Evolutionary conservation across 2,329 filamentous ascomycete genomes (phyloP).

Genomic region (Cercospora sesami): DNA sequence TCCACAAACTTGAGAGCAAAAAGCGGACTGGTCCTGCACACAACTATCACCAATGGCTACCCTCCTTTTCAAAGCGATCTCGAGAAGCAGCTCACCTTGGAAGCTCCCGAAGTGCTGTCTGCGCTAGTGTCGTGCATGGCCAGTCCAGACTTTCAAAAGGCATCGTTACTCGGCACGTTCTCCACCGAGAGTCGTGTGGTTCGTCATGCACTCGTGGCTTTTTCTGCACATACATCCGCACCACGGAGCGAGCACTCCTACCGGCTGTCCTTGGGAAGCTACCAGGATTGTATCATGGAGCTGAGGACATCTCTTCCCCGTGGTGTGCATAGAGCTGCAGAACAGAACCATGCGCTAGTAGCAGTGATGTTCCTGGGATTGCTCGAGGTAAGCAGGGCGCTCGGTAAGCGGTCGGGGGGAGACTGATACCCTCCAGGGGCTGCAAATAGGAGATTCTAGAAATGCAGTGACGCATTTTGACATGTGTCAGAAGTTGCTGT

Average conservation of each 20-base stretch:
- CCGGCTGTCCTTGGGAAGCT: slow-evolving; percentile 21
- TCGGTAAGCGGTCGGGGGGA: neutral
- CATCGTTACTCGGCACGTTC: slow-evolving; percentile 20
- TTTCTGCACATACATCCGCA: slow-evolving; percentile 15
- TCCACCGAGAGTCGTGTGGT: slow-evolving; percentile 22
- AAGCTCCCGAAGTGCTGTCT: slow-evolving; percentile 12
- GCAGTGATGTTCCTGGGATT: slow-evolving; percentile 22
- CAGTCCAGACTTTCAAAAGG: slow-evolving; percentile 11
- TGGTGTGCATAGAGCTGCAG: slow-evolving; percentile 6
- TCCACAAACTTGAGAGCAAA: slow-evolving; percentile 17
- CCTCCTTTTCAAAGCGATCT: slow-evolving; percentile 20
- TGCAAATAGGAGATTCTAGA: slow-evolving; percentile 22
- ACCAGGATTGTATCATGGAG: slow-evolving; percentile 20
- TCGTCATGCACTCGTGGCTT: slow-evolving; percentile 23
- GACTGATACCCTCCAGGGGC: slow-evolving; percentile 15
- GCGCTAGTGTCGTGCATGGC: slow-evolving; percentile 21
- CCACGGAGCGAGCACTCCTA: slow-evolving; percentile 9
- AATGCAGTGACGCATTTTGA: slow-evolving; percentile 24
- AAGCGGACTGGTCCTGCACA: slow-evolving; percentile 1
- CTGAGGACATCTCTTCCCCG: slow-evolving; percentile 8
- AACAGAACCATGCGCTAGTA: slow-evolving; percentile 10
- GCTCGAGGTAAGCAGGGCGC: slow-evolving; percentile 16
- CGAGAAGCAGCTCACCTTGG: slow-evolving; percentile 16
- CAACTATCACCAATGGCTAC: slow-evolving; percentile 22
- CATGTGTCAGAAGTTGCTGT: slow-evolving; percentile 22